A percentile compares a stretch with the other conserved stretches of the same genome.
Evolutionary conservation across 2,329 filamentous ascomycete species (phyloP).

Genomic region (Botryotinia convoluta): DNA sequence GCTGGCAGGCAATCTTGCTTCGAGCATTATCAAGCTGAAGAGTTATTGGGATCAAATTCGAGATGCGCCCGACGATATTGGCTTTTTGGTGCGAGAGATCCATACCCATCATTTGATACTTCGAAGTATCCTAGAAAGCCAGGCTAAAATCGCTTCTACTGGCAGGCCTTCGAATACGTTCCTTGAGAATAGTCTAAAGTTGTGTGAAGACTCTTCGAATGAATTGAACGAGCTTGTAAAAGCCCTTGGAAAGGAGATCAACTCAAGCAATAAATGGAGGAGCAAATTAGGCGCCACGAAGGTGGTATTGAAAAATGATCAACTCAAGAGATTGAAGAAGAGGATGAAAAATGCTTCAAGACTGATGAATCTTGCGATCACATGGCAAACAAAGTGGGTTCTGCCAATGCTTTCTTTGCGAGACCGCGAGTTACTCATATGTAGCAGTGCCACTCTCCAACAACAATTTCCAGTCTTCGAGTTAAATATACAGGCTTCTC

Average conservation of each 20-base stretch:
- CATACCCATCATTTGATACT: conserved; percentile 22
- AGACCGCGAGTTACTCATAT: background rate
- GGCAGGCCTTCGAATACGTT: background rate
- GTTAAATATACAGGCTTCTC: background rate
- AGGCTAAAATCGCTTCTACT: background rate
- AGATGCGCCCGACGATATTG: conserved; percentile 23
- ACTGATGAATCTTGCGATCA: conserved; percentile 15
- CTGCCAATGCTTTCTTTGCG: background rate
- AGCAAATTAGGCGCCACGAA: conserved; percentile 21
- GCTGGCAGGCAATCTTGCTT: conserved; percentile 18
- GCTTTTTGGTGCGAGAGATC: conserved; percentile 19
- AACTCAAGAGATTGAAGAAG: conserved; percentile 21
- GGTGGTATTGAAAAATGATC: conserved; percentile 21
- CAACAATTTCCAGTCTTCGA: background rate
- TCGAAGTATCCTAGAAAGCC: conserved; percentile 18
- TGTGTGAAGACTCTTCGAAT: conserved; percentile 21
- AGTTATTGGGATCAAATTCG: conserved; percentile 23
- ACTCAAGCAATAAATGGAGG: conserved; percentile 16
- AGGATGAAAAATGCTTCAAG: conserved; percentile 21
- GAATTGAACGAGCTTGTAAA: conserved; percentile 17
- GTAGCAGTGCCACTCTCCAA: conserved; percentile 1
- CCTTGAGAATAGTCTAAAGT: conserved; percentile 16
- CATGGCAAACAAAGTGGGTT: conserved; percentile 23
- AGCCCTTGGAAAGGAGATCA: conserved; percentile 8
- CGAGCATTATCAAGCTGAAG: conserved; percentile 25